Evolutionary conservation across 495 filamentous ascomycete genomes (phyloP), one percentile per base, ranked within the genome.

Genomic region (Podospora conica): DNA sequence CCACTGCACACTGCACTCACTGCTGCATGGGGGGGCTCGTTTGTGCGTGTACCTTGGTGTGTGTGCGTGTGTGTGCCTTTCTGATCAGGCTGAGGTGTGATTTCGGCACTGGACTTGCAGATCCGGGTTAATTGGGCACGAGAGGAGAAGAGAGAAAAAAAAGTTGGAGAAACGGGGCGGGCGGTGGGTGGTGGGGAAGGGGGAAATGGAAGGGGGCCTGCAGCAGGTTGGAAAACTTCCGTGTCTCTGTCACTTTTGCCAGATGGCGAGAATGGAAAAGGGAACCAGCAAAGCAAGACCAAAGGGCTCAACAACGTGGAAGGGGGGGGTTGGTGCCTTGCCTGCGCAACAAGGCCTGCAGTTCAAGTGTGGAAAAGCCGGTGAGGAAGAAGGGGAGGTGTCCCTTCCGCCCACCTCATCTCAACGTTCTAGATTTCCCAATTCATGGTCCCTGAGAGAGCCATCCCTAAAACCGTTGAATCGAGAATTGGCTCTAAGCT

Each of bases 101-200:
- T 31, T 72, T 75, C 76, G 76, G 72, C 68, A 70, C 60, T 74
- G 68, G 65, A 29, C 63, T 64, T 73, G 65, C 72, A 75, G 74
- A 80, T 80, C 77, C 78, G 75, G 76, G 78, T 77, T 77, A 73
- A 76, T 75, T 73, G 74, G 70, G 71, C 63, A 29, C 33, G 55
- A 67, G 66, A 53, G 71, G 69, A 71, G 68, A 72, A 70, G 48
- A 22, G 18, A 12, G 7, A 55, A 53, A 55, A 66, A 63, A 66
- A 64, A 67, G 60, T 67, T 69, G 64, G 67, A 69, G 66, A 68
- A 55, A 60, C 22, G 60, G 56, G 56, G 22, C 20, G 55, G 55
- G 63, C 40, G 21, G 7, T 40, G 20, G 33, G 15, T 48, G 40
- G 40, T 48, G 40, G 40, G 40, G 40, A 48, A 48, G 40, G 40